A percentile compares a stretch with the other conserved stretches of the same genome.
phyloP scores from a whole-genome alignment of 176 grass and related monocot genomes.

The Avena insularis region DNA sequence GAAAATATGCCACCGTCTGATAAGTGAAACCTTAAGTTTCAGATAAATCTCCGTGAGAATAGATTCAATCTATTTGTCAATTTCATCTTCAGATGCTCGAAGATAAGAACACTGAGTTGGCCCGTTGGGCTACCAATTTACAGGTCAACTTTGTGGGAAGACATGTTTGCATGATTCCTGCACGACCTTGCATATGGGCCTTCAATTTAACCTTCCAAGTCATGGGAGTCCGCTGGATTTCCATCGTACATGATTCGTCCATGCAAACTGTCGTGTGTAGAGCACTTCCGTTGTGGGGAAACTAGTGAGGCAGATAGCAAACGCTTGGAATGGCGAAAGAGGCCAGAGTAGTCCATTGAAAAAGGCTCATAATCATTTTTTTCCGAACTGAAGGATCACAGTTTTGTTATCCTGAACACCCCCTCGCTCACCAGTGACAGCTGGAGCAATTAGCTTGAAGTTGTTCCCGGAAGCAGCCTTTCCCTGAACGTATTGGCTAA shows the following conservation, averaged over 20 bases:
- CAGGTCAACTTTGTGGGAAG: slow-evolving; percentile 62
- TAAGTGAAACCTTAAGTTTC: neutral
- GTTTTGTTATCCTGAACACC: slow-evolving; percentile 48
- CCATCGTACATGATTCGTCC: too few species aligned
- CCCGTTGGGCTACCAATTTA: slow-evolving; percentile 31
- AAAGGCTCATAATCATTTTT: slow-evolving; percentile 63
- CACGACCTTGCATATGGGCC: too few species aligned
- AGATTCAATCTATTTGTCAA: neutral
- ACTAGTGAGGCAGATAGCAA: slow-evolving; percentile 73
- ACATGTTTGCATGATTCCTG: neutral
- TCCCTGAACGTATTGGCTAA: too few species aligned
- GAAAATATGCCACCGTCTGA: neutral
- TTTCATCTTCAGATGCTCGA: neutral
- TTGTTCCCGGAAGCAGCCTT: slow-evolving; percentile 42
- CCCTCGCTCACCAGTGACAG: neutral
- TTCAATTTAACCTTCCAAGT: too few species aligned
- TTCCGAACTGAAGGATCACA: slow-evolving; percentile 71
- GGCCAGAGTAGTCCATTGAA: slow-evolving; percentile 71
- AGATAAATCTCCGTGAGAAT: neutral
- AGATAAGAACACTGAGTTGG: neutral
- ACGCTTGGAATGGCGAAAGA: slow-evolving; percentile 63
- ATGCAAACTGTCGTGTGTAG: too few species aligned
- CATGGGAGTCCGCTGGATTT: too few species aligned
- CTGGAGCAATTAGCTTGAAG: slow-evolving; percentile 60
- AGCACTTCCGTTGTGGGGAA: slow-evolving; percentile 42